These are phyloP conservation scores for Salix brachista DNA, from an alignment of 345 rosid species.

Conservation along the genomic window DNA sequence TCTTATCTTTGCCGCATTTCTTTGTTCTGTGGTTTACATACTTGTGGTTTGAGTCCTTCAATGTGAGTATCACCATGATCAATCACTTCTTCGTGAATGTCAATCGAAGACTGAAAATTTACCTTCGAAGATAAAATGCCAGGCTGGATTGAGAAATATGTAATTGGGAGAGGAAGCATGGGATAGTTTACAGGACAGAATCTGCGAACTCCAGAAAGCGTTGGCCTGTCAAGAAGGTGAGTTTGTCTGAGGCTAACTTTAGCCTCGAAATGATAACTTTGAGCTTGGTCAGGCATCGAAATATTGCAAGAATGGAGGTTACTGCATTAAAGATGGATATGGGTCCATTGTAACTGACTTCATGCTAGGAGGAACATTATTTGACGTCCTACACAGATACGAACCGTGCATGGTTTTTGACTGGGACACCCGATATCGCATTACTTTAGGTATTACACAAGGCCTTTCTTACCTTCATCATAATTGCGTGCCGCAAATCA, in stretches of 20 bases:
- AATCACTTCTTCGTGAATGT: conserved; percentile 22
- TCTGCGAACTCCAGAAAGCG: conserved; percentile 18
- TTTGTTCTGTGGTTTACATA: conserved; percentile 23
- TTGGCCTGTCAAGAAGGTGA: conserved; percentile 44
- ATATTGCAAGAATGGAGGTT: conserved; percentile 33
- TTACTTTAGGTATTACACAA: conserved; percentile 36
- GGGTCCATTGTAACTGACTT: conserved; percentile 31
- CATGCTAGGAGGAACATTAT: conserved; percentile 38
- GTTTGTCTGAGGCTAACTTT: conserved; percentile 26
- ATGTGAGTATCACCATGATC: conserved; percentile 12
- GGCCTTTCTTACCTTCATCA: conserved; percentile 42
- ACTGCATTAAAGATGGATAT: conserved; percentile 28
- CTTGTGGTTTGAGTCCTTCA: conserved; percentile 12
- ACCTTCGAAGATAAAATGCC: conserved; percentile 34
- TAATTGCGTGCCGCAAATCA: conserved; percentile 40
- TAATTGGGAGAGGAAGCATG: conserved; percentile 46
- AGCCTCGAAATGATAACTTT: conserved; percentile 29
- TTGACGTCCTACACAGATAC: conserved; percentile 22
- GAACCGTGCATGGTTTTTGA: conserved; percentile 23
- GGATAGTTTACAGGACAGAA: conserved; percentile 37
- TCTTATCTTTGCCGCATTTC: conserved; percentile 23
- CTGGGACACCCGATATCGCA: conserved; percentile 29
- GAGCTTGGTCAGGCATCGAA: conserved; percentile 32
- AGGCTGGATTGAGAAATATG: conserved; percentile 30
- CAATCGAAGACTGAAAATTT: conserved; percentile 20